phyloP scores from a whole-genome alignment of 1,284 basidiomycete species.

The Vanrija sp. region DNA sequence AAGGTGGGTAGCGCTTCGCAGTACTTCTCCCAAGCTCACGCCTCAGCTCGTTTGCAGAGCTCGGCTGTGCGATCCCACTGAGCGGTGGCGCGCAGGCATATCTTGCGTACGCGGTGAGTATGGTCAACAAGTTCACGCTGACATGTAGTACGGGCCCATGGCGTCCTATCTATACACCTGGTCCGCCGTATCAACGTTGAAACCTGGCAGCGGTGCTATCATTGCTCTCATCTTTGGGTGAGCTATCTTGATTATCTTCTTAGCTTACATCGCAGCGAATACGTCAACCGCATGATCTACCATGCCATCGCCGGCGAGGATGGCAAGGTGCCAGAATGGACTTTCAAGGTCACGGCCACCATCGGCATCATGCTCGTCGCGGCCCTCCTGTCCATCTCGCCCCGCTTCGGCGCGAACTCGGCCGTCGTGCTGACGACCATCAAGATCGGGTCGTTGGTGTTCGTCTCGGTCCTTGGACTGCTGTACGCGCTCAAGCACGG shows the following conservation, averaged over 20 bases:
- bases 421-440: conserved; percentile 81
- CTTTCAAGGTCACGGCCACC: conserved; percentile 82
- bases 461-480: conserved; percentile 50
- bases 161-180: conserved; percentile 82
- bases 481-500: conserved; percentile 43
- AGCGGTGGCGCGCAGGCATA: conserved; percentile 89
- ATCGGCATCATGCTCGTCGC: conserved; percentile 69
- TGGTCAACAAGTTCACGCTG: not conserved
- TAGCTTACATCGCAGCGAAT: conserved; percentile 57
- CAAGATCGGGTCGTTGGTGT: conserved; percentile 57
- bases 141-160: conserved; percentile 66
- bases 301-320: conserved; percentile 45
- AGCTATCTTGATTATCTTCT: conserved; percentile 23
- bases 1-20: conserved; percentile 25
- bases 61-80: conserved; percentile 56
- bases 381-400: conserved; percentile 70
- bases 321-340: conserved; percentile 77
- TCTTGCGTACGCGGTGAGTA: conserved; percentile 66
- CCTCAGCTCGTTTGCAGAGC: conserved; percentile 74
- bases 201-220: conserved; percentile 58
- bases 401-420: conserved; percentile 72
- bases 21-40: not conserved
- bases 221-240: conserved; percentile 58
- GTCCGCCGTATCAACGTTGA: conserved; percentile 83
- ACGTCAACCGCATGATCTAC: conserved; percentile 61